Evolutionary conservation across 2,329 filamentous ascomycete genomes (phyloP), one percentile per base, ranked within the genome.

Genomic region (Fusarium setosum): DNA sequence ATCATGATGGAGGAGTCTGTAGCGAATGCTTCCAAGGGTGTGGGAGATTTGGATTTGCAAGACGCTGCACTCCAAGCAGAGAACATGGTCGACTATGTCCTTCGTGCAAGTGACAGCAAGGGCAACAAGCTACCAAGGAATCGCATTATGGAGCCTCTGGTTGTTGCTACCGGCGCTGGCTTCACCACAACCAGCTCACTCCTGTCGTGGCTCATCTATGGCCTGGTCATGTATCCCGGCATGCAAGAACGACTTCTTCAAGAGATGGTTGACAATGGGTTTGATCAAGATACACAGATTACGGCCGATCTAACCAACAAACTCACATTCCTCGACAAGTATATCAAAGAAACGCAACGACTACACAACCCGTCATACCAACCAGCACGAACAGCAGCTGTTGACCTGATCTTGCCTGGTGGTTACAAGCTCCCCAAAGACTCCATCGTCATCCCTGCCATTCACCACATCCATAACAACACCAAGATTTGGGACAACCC

Each of bases 361-460:
- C 78, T 79, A 4, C 87, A 89, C 76, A 89, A 86, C 74, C 84
- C 87, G 0, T 86, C 85, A 0, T 90, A 84, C 76, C 87, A 90
- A 67, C 85, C 88, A 0, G 87, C 79, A 2, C 84, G 88, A 26
- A 89, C 84, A 1, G 77, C 87, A 3, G 83, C 83, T 60, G 76
- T 76, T 4, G 87, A 89, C 69, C 74, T 87, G 56, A 79, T 90
- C 23, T 75, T 90, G 0, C 87, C 88, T 0, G 87, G 87, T 0
- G 87, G 86, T 0, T 89, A 88, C 76, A 81, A 79, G 54, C 70
- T 90, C 0, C 83, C 85, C 24, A 79, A 80, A 52, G 84, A 82
- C 65, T 70, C 80, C 0, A 77, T 89, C 29, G 76, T 89, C 26
- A 85, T 90, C 53, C 79, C 83, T 0, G 83, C 84, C 0, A 73